Base-by-base conservation (phyloP, 768 basidiomycete genomes). In the Lactarius sanguifluus region DNA sequence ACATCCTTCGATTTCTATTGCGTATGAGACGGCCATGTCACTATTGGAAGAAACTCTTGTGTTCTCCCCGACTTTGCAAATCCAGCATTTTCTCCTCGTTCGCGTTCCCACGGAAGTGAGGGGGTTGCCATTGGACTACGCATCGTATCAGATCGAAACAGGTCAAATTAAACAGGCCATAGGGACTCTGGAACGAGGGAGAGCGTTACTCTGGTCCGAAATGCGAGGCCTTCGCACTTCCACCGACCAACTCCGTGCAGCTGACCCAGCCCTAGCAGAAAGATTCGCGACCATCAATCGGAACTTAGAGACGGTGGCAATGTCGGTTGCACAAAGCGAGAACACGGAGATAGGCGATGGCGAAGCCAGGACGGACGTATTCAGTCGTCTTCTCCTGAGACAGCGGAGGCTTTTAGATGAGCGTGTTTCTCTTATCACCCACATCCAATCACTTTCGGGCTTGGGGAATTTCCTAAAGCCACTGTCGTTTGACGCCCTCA, bases 201-300 rank as follows among this genome's bases (percentile, higher is more conserved):
- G 61, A 18, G 54, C 55, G 12, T 15, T 63, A 7, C 36, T 62
- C 2, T 62, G 61, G 61, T 62, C 61, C 1, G 60, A 61, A 23
- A 36, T 61, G 60, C 47, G 62, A 5, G 55, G 43, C 20, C 15
- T 63, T 5, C 55, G 43, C 6, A 57, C 56, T 5, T 57, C 56
- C 2, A 12, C 8, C 13, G 62, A 41, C 20, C 38, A 20, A 16
- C 52, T 62, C 25, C 18, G 5, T 7, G 7, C 1, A 3, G n/a
- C 16, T 1, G 30, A 57, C 32, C 25, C 32, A 1, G 12, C 16
- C 8, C 18, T 47, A 10, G 62, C 55, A 5, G 40, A 47, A 2
- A 20, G 34, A 28, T 38, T 64, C 4, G 20, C 3, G 1, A 7
- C n/a, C 0, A 4, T 64, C 23, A 57, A 45, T 28, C 18, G 56